These are phyloP conservation scores for Solanum rostratum DNA, from an alignment of 257 asterid genomes.

Conservation along the genomic window DNA sequence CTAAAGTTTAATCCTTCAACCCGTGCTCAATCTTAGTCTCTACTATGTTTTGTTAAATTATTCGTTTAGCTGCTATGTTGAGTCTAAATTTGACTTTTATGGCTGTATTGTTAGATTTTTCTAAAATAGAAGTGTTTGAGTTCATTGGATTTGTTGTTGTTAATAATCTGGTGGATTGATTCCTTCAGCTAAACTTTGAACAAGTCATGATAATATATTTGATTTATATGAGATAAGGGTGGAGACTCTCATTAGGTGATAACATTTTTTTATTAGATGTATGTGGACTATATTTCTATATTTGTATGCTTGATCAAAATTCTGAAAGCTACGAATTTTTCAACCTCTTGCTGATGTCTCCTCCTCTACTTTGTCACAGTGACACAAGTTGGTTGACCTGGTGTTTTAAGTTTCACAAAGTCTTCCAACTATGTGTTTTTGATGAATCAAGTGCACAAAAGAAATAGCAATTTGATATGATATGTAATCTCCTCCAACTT, in stretches of 20 bases:
- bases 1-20: neutral
- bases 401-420: neutral
- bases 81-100: neutral
- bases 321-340: neutral
- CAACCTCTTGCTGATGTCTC: neutral
- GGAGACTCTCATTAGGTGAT: neutral
- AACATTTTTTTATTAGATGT: neutral
- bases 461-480: neutral
- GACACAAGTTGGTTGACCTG: neutral
- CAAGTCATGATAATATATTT: neutral
- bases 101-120: neutral
- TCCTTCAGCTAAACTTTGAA: neutral
- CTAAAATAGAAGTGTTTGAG: fast-evolving
- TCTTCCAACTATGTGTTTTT: neutral
- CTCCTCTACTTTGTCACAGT: neutral
- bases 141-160: neutral
- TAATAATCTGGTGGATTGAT: neutral
- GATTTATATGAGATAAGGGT: neutral
- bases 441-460: neutral
- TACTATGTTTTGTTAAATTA: neutral
- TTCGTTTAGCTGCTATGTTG: neutral
- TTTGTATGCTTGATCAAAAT: neutral
- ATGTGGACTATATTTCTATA: neutral
- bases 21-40: neutral
- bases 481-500: neutral